Base-by-base conservation (phyloP, 768 basidiomycete genomes). In the Kwoniella bestiolae region DNA sequence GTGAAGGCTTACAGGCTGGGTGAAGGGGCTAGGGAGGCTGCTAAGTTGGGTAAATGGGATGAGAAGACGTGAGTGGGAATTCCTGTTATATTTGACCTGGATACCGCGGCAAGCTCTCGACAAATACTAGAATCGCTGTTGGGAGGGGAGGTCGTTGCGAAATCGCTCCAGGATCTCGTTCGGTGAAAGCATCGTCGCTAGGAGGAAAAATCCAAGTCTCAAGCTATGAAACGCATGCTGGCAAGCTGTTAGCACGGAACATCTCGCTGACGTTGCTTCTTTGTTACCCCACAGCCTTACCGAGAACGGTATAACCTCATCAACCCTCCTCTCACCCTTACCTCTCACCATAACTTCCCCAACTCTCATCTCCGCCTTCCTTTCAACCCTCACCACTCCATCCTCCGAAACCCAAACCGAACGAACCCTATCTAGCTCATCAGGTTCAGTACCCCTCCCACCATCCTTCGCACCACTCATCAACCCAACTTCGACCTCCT, bases 1-100 rank as follows among this genome's bases (percentile, higher is more conserved):
- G 90, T 97, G 84, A 89, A 90, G 64, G 94, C 93, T 45, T 97
- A 91, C 84, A 86, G 88, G 69, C 83, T 97, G 72, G 92, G 91
- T 45, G 82, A 86, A 49, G 84, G 87, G 18, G 95, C 94, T 81
- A 83, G 91, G 82, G 88, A 88, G 69, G 93, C 91, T 2, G 87
- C 90, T 82, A 91, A 89, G 81, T 88, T 85, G 77, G 85, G 86
- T 50, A 92, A 89, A 80, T 95, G 96, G 83, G 92, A 89, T 80
- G 86, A 90, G 2, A 82, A 88, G 73, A 91, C 91, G 94, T 94
- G 79, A 79, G 86, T 73, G n/a, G n/a, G n/a, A n/a, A n/a, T 28
- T 18, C 12, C 14, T 5, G n/a, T 23, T 32, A 16, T 56, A 9
- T 14, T 28, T 6, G 52, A 55, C 28, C 11, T 26, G 16, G 14